Evolutionary conservation across 2,329 filamentous ascomycete genomes (phyloP).

Genomic region (Fusarium tanahbumbuense): DNA sequence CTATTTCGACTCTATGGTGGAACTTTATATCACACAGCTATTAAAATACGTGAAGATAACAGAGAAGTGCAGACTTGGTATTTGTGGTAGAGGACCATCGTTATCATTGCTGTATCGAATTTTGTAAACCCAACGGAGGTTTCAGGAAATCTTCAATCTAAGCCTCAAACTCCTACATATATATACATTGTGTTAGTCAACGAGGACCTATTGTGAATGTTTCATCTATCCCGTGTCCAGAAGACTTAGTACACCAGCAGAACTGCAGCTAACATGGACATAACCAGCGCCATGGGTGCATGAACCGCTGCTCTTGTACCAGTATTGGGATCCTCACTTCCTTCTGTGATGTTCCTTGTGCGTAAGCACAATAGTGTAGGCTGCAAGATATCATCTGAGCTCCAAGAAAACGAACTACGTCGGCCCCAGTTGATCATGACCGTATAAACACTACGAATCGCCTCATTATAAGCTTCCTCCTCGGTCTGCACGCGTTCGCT

Average conservation of each 20-base stretch:
- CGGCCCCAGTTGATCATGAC: conserved; percentile 26
- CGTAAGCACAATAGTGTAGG: conserved; percentile 18
- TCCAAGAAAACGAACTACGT: neutral
- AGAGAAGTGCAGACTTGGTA: neutral
- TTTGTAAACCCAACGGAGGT: neutral
- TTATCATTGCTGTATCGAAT: neutral
- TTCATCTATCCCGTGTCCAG: neutral
- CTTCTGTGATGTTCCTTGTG: conserved; percentile 21
- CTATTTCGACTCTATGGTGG: neutral
- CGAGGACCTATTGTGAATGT: neutral
- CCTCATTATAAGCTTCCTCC: conserved; percentile 18
- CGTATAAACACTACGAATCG: conserved; percentile 24
- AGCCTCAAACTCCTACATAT: neutral
- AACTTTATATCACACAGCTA: neutral
- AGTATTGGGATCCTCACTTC: conserved; percentile 17
- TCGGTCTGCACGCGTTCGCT: conserved; percentile 8
- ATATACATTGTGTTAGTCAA: neutral
- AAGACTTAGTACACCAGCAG: conserved; percentile 4
- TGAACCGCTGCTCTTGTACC: conserved; percentile 1
- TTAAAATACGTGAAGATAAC: neutral
- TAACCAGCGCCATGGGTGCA: neutral
- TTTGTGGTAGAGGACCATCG: neutral
- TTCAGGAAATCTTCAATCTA: neutral
- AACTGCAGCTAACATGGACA: neutral
- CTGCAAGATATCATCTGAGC: conserved; percentile 8